Evolutionary conservation across 2,329 filamentous ascomycete genomes (phyloP).

Genomic region (Fusarium zealandicum): DNA sequence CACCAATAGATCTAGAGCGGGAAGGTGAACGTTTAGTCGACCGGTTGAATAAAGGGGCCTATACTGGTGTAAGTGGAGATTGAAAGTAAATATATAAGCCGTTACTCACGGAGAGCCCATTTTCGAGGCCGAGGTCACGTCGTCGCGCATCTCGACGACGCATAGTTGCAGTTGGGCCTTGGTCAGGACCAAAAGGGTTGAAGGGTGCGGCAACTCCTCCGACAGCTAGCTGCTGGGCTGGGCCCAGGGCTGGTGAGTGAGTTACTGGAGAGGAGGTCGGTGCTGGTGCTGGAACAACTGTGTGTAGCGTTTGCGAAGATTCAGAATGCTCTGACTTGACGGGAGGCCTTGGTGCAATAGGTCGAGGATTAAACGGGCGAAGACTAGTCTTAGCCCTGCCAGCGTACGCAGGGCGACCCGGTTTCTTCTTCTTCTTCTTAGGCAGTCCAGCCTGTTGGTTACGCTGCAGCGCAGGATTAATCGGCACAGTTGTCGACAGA

Average conservation of each 20-base stretch:
- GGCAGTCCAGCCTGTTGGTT: slow-evolving; percentile 1
- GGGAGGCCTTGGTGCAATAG: slow-evolving; percentile 43
- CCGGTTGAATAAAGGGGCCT: slow-evolving; percentile 4
- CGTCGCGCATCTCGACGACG: background rate
- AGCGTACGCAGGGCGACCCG: slow-evolving; percentile 54
- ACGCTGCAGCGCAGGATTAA: no score
- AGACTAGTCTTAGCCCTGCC: slow-evolving; percentile 49
- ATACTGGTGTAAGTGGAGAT: background rate
- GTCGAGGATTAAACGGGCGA: slow-evolving; percentile 45
- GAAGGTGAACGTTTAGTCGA: background rate
- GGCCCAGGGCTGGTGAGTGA: background rate
- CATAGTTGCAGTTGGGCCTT: background rate
- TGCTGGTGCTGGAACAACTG: slow-evolving; percentile 21
- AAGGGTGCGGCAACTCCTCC: background rate
- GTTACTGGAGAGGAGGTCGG: background rate
- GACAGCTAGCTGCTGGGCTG: background rate
- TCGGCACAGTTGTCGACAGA: slow-evolving; percentile 17
- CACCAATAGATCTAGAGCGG: slow-evolving; percentile 2
- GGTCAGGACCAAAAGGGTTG: background rate
- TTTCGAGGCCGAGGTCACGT: background rate
- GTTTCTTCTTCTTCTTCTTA: slow-evolving; percentile 52
- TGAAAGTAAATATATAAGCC: background rate
- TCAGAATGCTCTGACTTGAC: slow-evolving; percentile 4
- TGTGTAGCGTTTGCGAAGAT: background rate
- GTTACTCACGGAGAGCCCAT: background rate